Percentiles rank a stretch among this genome's conserved stretches.
These are phyloP conservation scores for Selenicereus undatus DNA, from an alignment of 148 eudicot genomes.

Conservation along the genomic window DNA sequence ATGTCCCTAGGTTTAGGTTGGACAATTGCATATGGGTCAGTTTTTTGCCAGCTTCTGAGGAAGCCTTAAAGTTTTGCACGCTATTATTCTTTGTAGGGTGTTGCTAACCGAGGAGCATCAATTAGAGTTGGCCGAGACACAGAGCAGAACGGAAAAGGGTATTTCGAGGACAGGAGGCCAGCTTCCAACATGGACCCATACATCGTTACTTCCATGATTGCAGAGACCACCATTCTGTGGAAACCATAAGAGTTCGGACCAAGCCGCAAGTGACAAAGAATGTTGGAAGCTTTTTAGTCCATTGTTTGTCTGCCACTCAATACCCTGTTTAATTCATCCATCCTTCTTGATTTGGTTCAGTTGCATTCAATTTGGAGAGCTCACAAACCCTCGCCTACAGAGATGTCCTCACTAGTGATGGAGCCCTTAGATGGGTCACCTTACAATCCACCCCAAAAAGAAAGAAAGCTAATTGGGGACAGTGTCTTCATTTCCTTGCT, in stretches of 20 bases:
- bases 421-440: not conserved
- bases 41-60: not conserved
- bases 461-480: not conserved
- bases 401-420: not conserved
- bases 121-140: constrained; percentile 66
- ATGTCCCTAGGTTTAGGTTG: no score
- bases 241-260: constrained; percentile 26
- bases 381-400: not conserved
- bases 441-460: not conserved
- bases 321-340: not conserved
- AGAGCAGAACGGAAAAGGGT: constrained; percentile 55
- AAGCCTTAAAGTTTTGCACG: not conserved
- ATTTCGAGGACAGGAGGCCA: constrained; percentile 69
- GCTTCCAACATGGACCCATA: constrained; percentile 76
- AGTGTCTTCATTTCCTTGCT: not conserved
- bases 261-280: not conserved
- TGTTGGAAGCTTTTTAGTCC: not conserved
- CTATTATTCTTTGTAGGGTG: constrained; percentile 39
- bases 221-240: constrained; percentile 62
- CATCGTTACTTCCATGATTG: constrained; percentile 58
- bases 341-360: not conserved
- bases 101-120: constrained; percentile 71
- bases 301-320: not conserved
- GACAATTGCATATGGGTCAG: not conserved
- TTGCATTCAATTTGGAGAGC: constrained; percentile 5